Base-by-base conservation (phyloP, 2,329 filamentous ascomycete genomes). In the Verticillium albo-atrum region DNA sequence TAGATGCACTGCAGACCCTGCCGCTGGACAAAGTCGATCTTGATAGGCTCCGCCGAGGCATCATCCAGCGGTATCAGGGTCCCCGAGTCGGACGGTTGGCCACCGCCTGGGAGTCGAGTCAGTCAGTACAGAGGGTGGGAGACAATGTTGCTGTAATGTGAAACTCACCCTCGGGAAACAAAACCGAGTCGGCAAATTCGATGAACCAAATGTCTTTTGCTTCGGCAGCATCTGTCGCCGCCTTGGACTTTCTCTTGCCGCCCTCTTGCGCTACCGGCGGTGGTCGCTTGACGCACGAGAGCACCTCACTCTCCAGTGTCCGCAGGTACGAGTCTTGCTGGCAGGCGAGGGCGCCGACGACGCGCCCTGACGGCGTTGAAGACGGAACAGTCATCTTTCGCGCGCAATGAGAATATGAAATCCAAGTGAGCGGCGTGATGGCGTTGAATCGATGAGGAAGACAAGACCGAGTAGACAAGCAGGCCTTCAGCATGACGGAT, bases 81-180 rank as follows among this genome's bases (percentile, higher is more conserved):
- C 15, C 69, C 70, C 17, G 70, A 59, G 54, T 72, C 70, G 0
- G 66, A 69, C n/a, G 70, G 70, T 6, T 72, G 70, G 1, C 70
- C 70, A 7, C 70, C 70, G 7, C 70, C 70, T 72, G 20, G 7
- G 17, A 6, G 6, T 47, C 20, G 42, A 25, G 25, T 56, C 17
- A 20, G 1, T 30, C 9, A 4, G 25, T 10, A 3, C 5, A 6
- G 35, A 42, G 35, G n/a, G 20, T 1, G 1, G 32, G 14, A 58
- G 9, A 60, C 60, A 53, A 17, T 1, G 15, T n/a, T 26, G 37
- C 4, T 14, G 20, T 3, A 50, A n/a, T 23, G 9, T 6, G 15
- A 14, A 2, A 3, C 28, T 4, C 30, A 66, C 70, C 70, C 63
- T 72, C 70, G 0, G 70, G 70, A 2, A 72, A 72, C 0, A 72